phyloP scores from a whole-genome alignment of 2,329 filamentous ascomycete genomes.

The Cladosporium phlei region DNA sequence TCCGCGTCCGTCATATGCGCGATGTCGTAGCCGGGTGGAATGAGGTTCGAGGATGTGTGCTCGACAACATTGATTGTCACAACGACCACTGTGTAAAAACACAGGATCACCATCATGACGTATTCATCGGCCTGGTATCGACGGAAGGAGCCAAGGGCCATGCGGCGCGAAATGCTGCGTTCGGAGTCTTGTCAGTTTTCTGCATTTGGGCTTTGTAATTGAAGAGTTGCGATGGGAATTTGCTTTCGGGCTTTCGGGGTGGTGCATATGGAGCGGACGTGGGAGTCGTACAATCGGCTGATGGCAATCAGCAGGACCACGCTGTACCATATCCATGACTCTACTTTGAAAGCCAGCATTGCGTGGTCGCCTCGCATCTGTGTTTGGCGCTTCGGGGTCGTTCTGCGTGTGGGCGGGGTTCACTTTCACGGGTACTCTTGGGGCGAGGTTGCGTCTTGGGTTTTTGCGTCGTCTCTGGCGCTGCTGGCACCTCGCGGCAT shows the following conservation, averaged over 20 bases:
- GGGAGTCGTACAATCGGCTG: constrained; percentile 38
- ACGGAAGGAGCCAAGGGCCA: constrained; percentile 44
- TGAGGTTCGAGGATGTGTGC: constrained; percentile 39
- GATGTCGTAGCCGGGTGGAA: constrained; percentile 45
- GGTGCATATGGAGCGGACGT: background rate
- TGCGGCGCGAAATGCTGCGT: constrained; percentile 39
- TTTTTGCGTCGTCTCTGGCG: constrained; percentile 14
- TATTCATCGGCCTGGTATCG: constrained; percentile 55
- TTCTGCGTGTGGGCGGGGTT: constrained; percentile 9
- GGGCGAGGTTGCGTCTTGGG: constrained; percentile 12
- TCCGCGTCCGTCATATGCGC: constrained; percentile 30
- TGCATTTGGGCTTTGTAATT: background rate
- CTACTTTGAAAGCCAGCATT: constrained; percentile 36
- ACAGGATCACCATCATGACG: constrained; percentile 50
- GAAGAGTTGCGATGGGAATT: background rate
- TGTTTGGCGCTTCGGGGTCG: constrained; percentile 2
- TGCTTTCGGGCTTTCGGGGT: background rate
- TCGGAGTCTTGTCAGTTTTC: constrained; percentile 1
- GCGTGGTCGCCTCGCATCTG: constrained; percentile 4
- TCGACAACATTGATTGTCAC: constrained; percentile 43
- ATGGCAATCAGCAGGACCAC: constrained; percentile 38
- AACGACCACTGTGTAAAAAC: constrained; percentile 48
- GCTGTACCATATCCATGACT: constrained; percentile 46
- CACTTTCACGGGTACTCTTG: constrained; percentile 12
- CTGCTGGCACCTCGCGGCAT: constrained; percentile 18